Percentiles rank a stretch among this genome's conserved stretches.
Evolutionary conservation across 768 basidiomycete genomes (phyloP).

Genomic region (Russula foetens): DNA sequence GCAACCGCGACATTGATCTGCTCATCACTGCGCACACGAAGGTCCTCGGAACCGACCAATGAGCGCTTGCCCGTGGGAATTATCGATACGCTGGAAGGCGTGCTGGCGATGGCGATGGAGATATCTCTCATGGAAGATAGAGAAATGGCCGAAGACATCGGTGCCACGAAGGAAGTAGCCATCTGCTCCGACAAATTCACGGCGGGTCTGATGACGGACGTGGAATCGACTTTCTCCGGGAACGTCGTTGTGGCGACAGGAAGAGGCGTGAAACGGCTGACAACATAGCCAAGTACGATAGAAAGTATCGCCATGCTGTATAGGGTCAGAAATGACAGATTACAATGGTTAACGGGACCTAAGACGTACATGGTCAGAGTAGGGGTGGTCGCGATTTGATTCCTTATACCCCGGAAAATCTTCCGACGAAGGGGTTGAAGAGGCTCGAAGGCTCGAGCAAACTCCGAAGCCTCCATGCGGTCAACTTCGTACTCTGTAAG

Average conservation of each 20-base stretch:
- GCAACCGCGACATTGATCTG: neutral
- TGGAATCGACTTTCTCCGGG: slow-evolving; percentile 9
- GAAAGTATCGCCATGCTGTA: slow-evolving; percentile 62
- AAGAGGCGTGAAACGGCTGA: slow-evolving; percentile 26
- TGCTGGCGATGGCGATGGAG: slow-evolving; percentile 7
- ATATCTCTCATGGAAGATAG: slow-evolving; percentile 13
- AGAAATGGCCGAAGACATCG: slow-evolving; percentile 13
- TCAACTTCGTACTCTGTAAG: slow-evolving; percentile 10
- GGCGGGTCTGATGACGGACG: neutral
- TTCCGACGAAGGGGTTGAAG: slow-evolving; percentile 16
- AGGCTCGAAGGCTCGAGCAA: slow-evolving; percentile 12
- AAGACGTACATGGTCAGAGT: slow-evolving; percentile 58
- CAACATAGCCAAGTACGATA: slow-evolving; percentile 48
- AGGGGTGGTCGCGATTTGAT: slow-evolving; percentile 43
- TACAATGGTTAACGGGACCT: neutral
- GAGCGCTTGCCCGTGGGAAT: neutral
- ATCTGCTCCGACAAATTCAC: slow-evolving; percentile 16
- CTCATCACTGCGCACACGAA: neutral
- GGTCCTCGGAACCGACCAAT: neutral
- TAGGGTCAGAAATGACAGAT: neutral
- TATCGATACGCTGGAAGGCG: slow-evolving; percentile 13
- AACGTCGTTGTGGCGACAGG: slow-evolving; percentile 32
- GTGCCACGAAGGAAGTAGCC: neutral
- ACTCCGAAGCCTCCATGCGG: slow-evolving; percentile 12
- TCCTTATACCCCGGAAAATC: slow-evolving; percentile 30